Evolutionary conservation across 2,329 filamentous ascomycete species (phyloP).

Genomic region (Neonectria ditissima): DNA sequence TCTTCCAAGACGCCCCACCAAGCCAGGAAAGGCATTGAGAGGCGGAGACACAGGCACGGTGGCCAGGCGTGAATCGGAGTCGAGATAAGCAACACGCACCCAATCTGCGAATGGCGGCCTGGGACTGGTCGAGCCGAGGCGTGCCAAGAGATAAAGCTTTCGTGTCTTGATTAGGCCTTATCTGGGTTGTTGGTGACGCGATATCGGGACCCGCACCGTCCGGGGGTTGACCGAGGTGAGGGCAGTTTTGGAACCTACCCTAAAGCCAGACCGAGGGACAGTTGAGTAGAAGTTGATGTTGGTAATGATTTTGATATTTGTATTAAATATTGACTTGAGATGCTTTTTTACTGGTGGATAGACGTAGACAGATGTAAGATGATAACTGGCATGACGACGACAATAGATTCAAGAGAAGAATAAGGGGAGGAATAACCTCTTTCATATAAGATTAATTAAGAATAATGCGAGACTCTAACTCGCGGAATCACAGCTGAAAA

Average conservation of each 20-base stretch:
- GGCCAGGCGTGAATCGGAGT: background rate
- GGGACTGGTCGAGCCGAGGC: conserved; percentile 3
- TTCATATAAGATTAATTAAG: background rate
- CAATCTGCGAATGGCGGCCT: conserved; percentile 3
- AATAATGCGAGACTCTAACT: background rate
- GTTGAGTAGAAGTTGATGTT: background rate
- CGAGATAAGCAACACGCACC: conserved; percentile 9
- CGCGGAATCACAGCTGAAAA: background rate
- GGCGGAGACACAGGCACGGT: background rate
- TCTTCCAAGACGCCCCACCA: conserved; percentile 1
- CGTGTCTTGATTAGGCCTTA: conserved; percentile 8
- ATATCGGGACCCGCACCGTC: background rate
- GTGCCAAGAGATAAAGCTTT: conserved; percentile 10
- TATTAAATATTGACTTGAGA: too few species aligned
- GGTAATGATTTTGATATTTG: too few species aligned
- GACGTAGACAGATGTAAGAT: too few species aligned
- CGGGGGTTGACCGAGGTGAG: background rate
- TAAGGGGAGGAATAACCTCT: too few species aligned
- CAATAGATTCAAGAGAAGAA: background rate
- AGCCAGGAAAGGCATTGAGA: conserved; percentile 1
- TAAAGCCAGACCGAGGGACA: background rate
- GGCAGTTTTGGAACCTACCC: background rate
- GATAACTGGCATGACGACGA: too few species aligned
- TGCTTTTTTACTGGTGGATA: too few species aligned
- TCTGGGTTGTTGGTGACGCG: background rate